Conservation (phyloP, 2,329 filamentous ascomycete species). For the Epichloe scottii region DNA sequence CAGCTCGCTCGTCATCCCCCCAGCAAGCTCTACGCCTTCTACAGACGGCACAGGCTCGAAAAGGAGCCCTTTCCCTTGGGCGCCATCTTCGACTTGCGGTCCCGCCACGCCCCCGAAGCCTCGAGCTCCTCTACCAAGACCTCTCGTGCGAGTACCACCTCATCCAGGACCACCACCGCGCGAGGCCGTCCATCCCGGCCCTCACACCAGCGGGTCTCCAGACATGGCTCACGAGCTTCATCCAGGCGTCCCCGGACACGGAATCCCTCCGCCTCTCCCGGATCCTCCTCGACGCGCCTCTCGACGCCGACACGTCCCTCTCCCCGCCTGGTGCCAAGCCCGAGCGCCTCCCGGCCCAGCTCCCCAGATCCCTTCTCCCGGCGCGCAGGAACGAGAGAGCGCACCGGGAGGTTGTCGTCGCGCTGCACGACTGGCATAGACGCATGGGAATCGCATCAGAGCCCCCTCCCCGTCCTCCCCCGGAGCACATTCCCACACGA, state of each 20-base stretch:
- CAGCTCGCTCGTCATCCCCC: conserved; percentile 55
- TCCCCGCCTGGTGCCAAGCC: conserved; percentile 40
- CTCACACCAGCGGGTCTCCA: conserved; percentile 57
- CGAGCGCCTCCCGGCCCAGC: conserved; percentile 66
- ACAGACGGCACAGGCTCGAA: conserved; percentile 50
- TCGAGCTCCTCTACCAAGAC: conserved; percentile 39
- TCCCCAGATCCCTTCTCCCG: conserved; percentile 64
- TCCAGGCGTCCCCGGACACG: conserved; percentile 62
- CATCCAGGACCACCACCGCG: conserved; percentile 36
- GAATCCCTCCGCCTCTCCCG: conserved; percentile 60
- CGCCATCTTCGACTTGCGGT: conserved; percentile 40
- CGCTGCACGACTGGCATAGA: conserved; percentile 35
- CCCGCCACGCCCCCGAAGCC: conserved; percentile 12
- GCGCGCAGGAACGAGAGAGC: conserved; percentile 40
- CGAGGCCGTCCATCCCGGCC: conserved; percentile 47
- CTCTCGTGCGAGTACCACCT: conserved; percentile 52
- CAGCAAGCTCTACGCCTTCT: conserved; percentile 62
- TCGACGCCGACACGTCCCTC: conserved; percentile 30
- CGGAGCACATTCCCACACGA: conserved; percentile 3
- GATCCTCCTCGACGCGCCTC: conserved; percentile 57
- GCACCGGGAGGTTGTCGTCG: conserved; percentile 47
- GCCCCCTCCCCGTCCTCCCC: not conserved
- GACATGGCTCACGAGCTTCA: conserved; percentile 59
- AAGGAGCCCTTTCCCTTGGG: conserved; percentile 58
- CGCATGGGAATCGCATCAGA: conserved; percentile 6